These are phyloP conservation scores for Phtheirospermum japonicum DNA, from an alignment of 257 asterid species.

Conservation along the genomic window DNA sequence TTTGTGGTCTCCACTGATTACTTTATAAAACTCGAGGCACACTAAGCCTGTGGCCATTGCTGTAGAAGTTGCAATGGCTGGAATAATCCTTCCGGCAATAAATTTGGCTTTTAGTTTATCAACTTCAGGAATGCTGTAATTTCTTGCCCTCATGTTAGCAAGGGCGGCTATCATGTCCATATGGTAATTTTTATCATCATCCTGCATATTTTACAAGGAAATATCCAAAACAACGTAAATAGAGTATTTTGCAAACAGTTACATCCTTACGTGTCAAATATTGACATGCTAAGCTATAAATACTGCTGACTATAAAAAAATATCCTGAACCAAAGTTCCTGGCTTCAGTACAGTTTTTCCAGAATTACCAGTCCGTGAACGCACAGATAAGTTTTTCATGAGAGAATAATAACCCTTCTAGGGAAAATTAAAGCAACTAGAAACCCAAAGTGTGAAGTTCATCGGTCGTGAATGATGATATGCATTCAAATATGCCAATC, in stretches of 20 bases:
- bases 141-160: conserved; percentile 97
- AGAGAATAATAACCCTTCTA: background rate
- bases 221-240: conserved; percentile 7
- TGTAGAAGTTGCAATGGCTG: conserved; percentile 90
- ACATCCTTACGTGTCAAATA: background rate
- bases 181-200: conserved; percentile 86
- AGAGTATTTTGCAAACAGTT: background rate
- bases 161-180: conserved; percentile 90
- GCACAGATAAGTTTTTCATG: too few relatives aligned
- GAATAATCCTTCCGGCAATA: conserved; percentile 89
- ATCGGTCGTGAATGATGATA: too few relatives aligned
- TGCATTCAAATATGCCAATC: too few relatives aligned
- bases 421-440: background rate
- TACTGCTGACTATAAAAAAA: background rate
- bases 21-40: conserved; percentile 88
- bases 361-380: background rate
- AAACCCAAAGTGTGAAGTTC: too few relatives aligned
- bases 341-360: background rate
- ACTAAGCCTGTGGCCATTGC: conserved; percentile 94
- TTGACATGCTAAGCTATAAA: background rate
- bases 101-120: conserved; percentile 88
- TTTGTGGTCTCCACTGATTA: conserved; percentile 67
- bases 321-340: background rate
- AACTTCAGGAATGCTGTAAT: conserved; percentile 82
- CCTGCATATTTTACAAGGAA: conserved; percentile 42